A percentile compares a stretch with the other conserved stretches of the same genome.
Evolutionary conservation across 768 basidiomycete genomes (phyloP).

Genomic region (Russula emetica): DNA sequence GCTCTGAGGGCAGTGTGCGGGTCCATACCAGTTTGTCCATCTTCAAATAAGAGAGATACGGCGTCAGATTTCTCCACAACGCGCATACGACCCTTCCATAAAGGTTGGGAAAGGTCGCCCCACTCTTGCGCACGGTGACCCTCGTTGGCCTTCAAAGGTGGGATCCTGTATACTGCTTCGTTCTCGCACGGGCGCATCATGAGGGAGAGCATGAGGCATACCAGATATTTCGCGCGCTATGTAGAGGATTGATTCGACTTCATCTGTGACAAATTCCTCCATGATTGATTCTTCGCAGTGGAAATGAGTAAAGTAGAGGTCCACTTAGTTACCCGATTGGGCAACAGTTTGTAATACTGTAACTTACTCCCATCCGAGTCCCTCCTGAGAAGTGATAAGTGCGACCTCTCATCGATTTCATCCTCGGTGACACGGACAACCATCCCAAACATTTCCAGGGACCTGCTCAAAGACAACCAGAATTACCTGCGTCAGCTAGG

Average conservation of each 20-base stretch:
- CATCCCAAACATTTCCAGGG: constrained; percentile 61
- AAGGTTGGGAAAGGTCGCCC: constrained; percentile 76
- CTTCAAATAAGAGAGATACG: constrained; percentile 75
- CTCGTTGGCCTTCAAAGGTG: constrained; percentile 78
- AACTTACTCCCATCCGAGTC: no score
- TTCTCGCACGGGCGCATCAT: constrained; percentile 21
- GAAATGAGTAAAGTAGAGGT: not conserved
- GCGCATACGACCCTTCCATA: constrained; percentile 91
- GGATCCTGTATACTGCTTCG: constrained; percentile 80
- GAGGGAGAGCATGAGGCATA: constrained; percentile 33
- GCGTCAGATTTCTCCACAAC: constrained; percentile 72
- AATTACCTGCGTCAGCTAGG: constrained; percentile 22
- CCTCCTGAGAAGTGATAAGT: no score
- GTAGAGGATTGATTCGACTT: constrained; percentile 86
- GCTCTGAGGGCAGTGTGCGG: not conserved
- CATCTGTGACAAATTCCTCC: constrained; percentile 57
- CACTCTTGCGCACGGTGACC: constrained; percentile 91
- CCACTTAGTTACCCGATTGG: not conserved
- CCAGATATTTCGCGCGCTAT: constrained; percentile 90
- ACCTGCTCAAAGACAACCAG: constrained; percentile 36
- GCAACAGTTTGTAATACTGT: not conserved
- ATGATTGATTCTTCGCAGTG: constrained; percentile 34
- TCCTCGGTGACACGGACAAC: constrained; percentile 41
- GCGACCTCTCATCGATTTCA: constrained; percentile 25
- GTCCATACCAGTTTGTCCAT: constrained; percentile 64